Evolutionary conservation across 176 grass and related monocot species (phyloP).

Genomic region (Lolium multiflorum): DNA sequence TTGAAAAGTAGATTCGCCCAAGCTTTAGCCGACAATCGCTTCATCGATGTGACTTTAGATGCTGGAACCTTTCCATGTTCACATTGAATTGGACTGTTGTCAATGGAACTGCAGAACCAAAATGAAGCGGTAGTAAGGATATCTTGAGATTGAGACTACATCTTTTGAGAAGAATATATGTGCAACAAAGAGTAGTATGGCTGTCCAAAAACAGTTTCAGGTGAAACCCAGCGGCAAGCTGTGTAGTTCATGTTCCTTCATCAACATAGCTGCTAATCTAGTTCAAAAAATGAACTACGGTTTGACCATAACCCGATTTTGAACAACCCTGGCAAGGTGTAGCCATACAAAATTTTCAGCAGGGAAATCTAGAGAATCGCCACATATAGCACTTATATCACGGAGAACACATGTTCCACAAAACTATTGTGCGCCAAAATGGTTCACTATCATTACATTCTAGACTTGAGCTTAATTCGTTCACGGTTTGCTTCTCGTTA

Average conservation of each 20-base stretch:
- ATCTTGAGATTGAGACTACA: constrained; percentile 3
- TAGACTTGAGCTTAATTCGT: neutral
- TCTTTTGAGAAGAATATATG: neutral
- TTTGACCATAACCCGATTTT: neutral
- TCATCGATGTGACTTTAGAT: constrained; percentile 83
- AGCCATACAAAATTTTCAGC: constrained; percentile 10
- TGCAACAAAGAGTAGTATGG: neutral
- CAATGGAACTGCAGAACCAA: constrained; percentile 67
- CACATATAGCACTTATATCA: constrained; percentile 17
- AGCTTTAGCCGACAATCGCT: constrained; percentile 77
- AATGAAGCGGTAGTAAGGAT: constrained; percentile 27
- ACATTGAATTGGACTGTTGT: constrained; percentile 86
- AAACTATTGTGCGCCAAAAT: constrained; percentile 27
- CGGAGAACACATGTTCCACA: neutral
- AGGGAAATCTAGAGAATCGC: neutral
- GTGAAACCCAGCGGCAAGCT: neutral
- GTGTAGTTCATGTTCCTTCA: too few species aligned
- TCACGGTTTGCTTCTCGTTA: neutral
- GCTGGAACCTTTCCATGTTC: constrained; percentile 84
- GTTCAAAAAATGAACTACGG: neutral
- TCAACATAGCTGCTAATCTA: neutral
- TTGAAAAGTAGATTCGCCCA: constrained; percentile 81
- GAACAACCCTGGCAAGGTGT: neutral
- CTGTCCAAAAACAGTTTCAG: neutral
- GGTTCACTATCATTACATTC: constrained; percentile 6